Evolutionary conservation across 768 basidiomycete species (phyloP).

Genomic region (Exidia glandulosa): DNA sequence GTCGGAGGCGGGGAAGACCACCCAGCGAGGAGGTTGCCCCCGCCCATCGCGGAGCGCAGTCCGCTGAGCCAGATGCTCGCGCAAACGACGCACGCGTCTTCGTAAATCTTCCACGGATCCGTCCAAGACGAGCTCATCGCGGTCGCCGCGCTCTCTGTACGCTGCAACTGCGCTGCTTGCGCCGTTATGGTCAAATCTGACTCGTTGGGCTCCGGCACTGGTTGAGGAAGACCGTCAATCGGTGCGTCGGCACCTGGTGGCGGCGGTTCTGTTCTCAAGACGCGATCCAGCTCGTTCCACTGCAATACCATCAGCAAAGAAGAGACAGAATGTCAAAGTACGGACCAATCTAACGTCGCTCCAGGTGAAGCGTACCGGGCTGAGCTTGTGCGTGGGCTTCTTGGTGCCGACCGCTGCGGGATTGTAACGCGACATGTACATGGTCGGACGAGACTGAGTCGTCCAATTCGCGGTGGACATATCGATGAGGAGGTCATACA

Average conservation of each 20-base stretch:
- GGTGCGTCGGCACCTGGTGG: slow-evolving; percentile 11
- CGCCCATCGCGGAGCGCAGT: slow-evolving; percentile 28
- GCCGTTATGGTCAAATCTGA: slow-evolving; percentile 3
- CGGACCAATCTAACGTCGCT: slow-evolving; percentile 67
- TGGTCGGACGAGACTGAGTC: slow-evolving; percentile 53
- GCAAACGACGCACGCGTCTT: slow-evolving; percentile 75
- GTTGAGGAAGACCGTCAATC: too few relatives aligned
- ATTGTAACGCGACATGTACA: slow-evolving; percentile 42
- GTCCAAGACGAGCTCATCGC: slow-evolving; percentile 35
- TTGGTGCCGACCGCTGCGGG: slow-evolving; percentile 22
- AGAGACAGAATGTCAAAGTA: slow-evolving; percentile 3
- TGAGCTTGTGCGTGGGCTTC: slow-evolving; percentile 41
- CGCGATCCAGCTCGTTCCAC: slow-evolving; percentile 73
- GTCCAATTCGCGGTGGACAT: slow-evolving; percentile 44
- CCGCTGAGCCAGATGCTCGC: slow-evolving; percentile 77
- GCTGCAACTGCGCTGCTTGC: slow-evolving; percentile 20
- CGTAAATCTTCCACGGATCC: slow-evolving; percentile 73
- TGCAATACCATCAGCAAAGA: slow-evolving; percentile 14
- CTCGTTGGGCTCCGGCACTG: too few relatives aligned
- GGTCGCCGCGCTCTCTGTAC: neutral
- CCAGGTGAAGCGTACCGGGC: slow-evolving; percentile 66
- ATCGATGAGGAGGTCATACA: slow-evolving; percentile 75
- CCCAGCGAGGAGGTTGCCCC: neutral
- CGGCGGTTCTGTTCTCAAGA: slow-evolving; percentile 26
- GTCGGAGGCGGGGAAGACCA: slow-evolving; percentile 34